A percentile compares a stretch with the other conserved stretches of the same genome.
These are phyloP conservation scores for Naganishia albida DNA, from an alignment of 1,284 basidiomycete genomes.

Conservation along the genomic window DNA sequence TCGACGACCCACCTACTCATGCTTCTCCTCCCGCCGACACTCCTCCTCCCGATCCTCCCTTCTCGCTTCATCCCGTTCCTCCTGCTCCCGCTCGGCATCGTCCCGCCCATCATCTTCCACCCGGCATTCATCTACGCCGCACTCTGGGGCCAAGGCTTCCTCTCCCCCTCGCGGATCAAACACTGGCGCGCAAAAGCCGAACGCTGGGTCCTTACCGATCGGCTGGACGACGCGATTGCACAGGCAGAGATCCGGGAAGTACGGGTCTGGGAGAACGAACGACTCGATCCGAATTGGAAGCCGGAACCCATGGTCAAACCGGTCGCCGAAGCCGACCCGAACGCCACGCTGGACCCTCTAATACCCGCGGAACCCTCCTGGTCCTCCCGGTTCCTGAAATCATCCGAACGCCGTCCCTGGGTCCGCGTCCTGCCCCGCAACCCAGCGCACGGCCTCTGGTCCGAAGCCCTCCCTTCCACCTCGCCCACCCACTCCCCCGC, in stretches of 20 bases:
- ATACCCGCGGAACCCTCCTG: constrained; percentile 38
- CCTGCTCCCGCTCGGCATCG: constrained; percentile 46
- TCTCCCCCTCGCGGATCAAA: constrained; percentile 24
- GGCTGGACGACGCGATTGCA: constrained; percentile 45
- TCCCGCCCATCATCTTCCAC: constrained; percentile 49
- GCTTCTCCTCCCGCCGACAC: constrained; percentile 45
- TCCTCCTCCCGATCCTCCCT: constrained; percentile 50
- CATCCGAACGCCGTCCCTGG: constrained; percentile 49
- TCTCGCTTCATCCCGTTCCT: constrained; percentile 45
- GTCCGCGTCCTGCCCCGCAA: constrained; percentile 34
- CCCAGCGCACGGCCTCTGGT: constrained; percentile 40
- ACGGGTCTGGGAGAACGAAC: constrained; percentile 53
- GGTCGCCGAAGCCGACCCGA: neutral
- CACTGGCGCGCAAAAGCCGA: constrained; percentile 40
- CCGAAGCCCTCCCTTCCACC: constrained; percentile 34
- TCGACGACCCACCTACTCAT: constrained; percentile 48
- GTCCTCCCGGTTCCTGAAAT: constrained; percentile 41
- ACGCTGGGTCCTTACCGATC: constrained; percentile 44
- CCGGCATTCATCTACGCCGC: constrained; percentile 43
- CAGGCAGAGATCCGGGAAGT: constrained; percentile 42
- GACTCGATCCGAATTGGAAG: constrained; percentile 45
- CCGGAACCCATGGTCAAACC: constrained; percentile 7
- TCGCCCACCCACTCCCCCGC: neutral
- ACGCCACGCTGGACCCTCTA: constrained; percentile 1
- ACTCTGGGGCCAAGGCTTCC: constrained; percentile 29